These are phyloP conservation scores for Arthrobotrys conoides DNA, from an alignment of 2,329 filamentous ascomycete species.

Conservation along the genomic window DNA sequence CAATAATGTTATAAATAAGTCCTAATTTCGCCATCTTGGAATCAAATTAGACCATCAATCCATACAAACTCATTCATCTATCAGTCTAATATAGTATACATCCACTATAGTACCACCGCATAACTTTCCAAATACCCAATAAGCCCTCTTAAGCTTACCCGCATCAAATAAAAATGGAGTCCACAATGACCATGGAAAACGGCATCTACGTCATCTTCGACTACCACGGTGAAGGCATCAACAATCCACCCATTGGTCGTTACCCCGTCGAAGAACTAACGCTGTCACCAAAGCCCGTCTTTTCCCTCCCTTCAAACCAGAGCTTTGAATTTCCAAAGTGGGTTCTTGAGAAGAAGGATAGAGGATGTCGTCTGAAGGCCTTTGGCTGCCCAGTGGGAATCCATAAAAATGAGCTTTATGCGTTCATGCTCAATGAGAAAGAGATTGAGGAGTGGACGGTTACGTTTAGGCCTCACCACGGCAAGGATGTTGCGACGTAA, in stretches of 20 bases:
- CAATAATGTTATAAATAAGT: not conserved
- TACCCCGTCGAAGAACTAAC: constrained; percentile 14
- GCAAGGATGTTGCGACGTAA: constrained; percentile 21
- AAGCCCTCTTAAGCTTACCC: not conserved
- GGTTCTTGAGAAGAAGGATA: constrained; percentile 14
- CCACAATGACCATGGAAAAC: constrained; percentile 2
- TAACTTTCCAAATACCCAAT: not conserved
- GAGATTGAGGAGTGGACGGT: constrained; percentile 21
- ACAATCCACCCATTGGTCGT: constrained; percentile 9
- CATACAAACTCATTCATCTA: not conserved
- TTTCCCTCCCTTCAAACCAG: not conserved
- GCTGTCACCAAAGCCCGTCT: not conserved
- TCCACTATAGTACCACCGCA: too few relatives aligned
- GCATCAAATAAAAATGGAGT: constrained; percentile 4
- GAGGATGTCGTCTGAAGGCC: constrained; percentile 13
- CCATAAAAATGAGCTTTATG: constrained; percentile 6
- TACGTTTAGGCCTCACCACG: constrained; percentile 3
- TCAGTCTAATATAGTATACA: not conserved
- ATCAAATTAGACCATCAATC: not conserved
- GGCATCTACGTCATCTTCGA: constrained; percentile 20
- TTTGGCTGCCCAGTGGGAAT: constrained; percentile 7
- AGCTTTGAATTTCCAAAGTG: constrained; percentile 15
- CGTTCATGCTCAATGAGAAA: not conserved
- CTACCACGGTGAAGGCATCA: not conserved
- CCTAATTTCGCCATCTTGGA: not conserved